These are phyloP conservation scores for Kwoniella sp. DNA, from an alignment of 768 basidiomycete species.

Conservation along the genomic window DNA sequence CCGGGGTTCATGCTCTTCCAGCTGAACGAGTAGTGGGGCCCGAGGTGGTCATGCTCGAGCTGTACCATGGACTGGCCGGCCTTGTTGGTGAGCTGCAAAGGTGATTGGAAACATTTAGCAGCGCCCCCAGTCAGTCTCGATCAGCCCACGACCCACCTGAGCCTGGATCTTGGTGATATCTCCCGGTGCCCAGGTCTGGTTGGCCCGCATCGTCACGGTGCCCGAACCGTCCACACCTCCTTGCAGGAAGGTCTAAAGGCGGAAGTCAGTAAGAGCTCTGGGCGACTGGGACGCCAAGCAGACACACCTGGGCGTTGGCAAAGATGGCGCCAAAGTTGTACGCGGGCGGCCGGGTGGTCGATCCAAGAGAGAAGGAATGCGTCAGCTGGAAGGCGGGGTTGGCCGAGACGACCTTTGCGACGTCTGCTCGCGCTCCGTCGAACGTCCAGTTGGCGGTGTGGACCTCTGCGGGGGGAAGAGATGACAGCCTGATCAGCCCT, in stretches of 20 bases:
- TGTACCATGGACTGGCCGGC: slow-evolving; percentile 85
- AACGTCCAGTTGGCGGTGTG: slow-evolving; percentile 92
- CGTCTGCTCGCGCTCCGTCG: slow-evolving; percentile 93
- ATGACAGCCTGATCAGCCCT: neutral
- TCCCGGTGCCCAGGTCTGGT: slow-evolving; percentile 76
- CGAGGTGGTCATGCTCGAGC: slow-evolving; percentile 88
- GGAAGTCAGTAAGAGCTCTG: slow-evolving; percentile 4
- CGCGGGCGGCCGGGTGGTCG: slow-evolving; percentile 70
- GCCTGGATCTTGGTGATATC: slow-evolving; percentile 81
- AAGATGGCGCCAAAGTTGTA: slow-evolving; percentile 95
- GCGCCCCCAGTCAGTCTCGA: no score
- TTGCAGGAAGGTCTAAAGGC: slow-evolving; percentile 74
- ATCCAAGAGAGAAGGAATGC: slow-evolving; percentile 88
- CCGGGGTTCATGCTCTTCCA: slow-evolving; percentile 87
- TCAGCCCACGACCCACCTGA: slow-evolving; percentile 59
- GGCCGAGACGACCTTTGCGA: slow-evolving; percentile 85
- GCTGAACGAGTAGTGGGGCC: slow-evolving; percentile 79
- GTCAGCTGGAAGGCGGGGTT: slow-evolving; percentile 98
- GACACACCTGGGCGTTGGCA: slow-evolving; percentile 69
- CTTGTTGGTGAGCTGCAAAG: slow-evolving; percentile 64
- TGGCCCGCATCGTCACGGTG: slow-evolving; percentile 77
- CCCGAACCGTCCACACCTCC: slow-evolving; percentile 93
- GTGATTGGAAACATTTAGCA: slow-evolving; percentile 4
- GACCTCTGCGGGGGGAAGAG: slow-evolving; percentile 60
- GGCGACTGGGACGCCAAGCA: neutral